These are phyloP conservation scores for Mycena indigotica DNA, from an alignment of 768 basidiomycete genomes.

Conservation along the genomic window DNA sequence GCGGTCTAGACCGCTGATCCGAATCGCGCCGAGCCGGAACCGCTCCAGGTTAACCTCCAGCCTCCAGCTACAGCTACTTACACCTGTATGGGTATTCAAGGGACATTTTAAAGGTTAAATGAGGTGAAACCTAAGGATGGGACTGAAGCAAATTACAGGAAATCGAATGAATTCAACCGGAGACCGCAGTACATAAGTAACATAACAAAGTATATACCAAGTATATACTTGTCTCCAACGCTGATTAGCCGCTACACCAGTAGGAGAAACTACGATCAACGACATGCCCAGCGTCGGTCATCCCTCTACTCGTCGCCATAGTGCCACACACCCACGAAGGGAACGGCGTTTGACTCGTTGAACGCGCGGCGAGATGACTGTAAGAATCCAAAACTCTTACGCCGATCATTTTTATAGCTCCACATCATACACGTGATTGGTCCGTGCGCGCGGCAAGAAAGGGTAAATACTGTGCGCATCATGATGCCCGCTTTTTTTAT, in stretches of 20 bases:
- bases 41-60: too few relatives aligned
- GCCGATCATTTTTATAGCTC: constrained; percentile 25
- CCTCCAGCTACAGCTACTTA: too few relatives aligned
- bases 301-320: constrained; percentile 52
- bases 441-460: constrained; percentile 54
- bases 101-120: too few relatives aligned
- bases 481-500: constrained; percentile 27
- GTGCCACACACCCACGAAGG: constrained; percentile 21
- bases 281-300: constrained; percentile 72
- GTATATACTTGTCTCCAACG: constrained; percentile 61
- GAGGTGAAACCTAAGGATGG: too few relatives aligned
- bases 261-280: constrained; percentile 46
- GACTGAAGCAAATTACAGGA: too few relatives aligned
- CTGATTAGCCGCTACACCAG: constrained; percentile 73
- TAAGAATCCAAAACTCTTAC: constrained; percentile 9
- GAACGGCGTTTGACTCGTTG: constrained; percentile 18
- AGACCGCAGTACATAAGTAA: too few relatives aligned
- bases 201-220: too few relatives aligned
- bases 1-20: too few relatives aligned
- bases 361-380: constrained; percentile 35
- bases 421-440: constrained; percentile 31
- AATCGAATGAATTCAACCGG: too few relatives aligned
- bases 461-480: constrained; percentile 13
- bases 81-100: too few relatives aligned
- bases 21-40: too few relatives aligned